Base-by-base conservation (phyloP, 352 stramenopile species). In the Bremia lactucae region DNA sequence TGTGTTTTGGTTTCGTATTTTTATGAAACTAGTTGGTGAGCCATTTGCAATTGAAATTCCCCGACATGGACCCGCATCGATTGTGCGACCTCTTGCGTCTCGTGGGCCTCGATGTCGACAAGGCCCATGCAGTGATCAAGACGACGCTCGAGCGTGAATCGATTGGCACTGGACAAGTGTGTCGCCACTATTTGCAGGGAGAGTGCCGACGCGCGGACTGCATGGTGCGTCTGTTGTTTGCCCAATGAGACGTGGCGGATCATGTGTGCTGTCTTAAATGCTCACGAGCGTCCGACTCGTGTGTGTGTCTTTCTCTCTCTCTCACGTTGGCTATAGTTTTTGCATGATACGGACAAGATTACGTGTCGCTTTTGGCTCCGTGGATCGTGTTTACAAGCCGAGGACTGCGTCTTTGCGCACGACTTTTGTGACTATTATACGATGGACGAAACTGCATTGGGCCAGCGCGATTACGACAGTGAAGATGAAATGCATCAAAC, bases 361-460 rank as follows among this genome's bases (percentile, higher is more conserved):
- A 87, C 79, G 34, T 92, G 79, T 46, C 79, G 79, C 36, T 92
- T 88, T 31, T 92, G 79, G 79, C 58, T 92, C 22, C 76, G 79
- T 9, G 79, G 79, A 20, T 65, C 73, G 39, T 92, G 79, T 40
- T 57, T 88, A 41, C 76, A 92, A 55, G 68, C 54, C 5, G 69
- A 88, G 33, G 62, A 83, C 29, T 92, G 79, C 44, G 74, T 87
- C 2, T 92, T 92, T 49, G 68, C 77, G 9, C 79, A 92, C 60
- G 71, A 80, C 50, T 89, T 89, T 37, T 70, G 55, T 42, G 74
- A 87, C 56, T 81, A 71, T 24, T 85, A 85, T 47, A 55, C 63
- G 33, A 62, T 87, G 51, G 67, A 83, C 46, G 58, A 69, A 14
- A 50, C 61, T 20, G 46, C 52, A 6, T 31, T 69, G 6, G 40